Conservation (phyloP, 768 basidiomycete genomes). For the Suillus hirtellus region DNA sequence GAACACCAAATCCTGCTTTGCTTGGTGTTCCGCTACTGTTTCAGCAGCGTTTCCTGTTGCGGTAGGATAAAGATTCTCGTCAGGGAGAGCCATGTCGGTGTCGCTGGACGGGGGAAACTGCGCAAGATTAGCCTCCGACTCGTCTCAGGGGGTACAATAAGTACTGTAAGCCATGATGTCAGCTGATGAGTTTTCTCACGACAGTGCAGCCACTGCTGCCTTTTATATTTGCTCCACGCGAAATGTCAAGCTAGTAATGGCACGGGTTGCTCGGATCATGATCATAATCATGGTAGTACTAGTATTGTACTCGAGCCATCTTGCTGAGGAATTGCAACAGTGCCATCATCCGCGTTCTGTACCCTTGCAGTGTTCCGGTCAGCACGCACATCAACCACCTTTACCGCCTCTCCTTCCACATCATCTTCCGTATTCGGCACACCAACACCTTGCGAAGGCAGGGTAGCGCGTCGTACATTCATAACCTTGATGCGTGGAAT, state of each 20-base stretch:
- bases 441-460: conserved; percentile 27
- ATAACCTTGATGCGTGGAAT: conserved; percentile 63
- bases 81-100: conserved; percentile 39
- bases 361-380: conserved; percentile 31
- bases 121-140: too few species aligned
- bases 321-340: conserved; percentile 11
- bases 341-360: conserved; percentile 13
- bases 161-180: conserved; percentile 6
- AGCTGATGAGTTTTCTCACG: not conserved
- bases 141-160: conserved; percentile 6
- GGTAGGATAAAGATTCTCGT: conserved; percentile 54
- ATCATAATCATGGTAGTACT: conserved; percentile 20
- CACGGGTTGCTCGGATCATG: not conserved
- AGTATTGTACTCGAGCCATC: conserved; percentile 14
- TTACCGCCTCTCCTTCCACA: conserved; percentile 47
- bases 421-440: conserved; percentile 33
- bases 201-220: not conserved
- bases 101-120: not conserved
- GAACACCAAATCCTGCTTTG: conserved; percentile 55
- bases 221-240: not conserved
- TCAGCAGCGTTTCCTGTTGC: conserved; percentile 58
- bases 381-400: conserved; percentile 53
- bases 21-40: conserved; percentile 53
- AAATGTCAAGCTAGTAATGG: not conserved
- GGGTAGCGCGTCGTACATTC: conserved; percentile 45